Percentiles rank a stretch among this genome's conserved stretches.
Conservation (phyloP, 768 basidiomycete species). For the Butyriboletus loyo region DNA sequence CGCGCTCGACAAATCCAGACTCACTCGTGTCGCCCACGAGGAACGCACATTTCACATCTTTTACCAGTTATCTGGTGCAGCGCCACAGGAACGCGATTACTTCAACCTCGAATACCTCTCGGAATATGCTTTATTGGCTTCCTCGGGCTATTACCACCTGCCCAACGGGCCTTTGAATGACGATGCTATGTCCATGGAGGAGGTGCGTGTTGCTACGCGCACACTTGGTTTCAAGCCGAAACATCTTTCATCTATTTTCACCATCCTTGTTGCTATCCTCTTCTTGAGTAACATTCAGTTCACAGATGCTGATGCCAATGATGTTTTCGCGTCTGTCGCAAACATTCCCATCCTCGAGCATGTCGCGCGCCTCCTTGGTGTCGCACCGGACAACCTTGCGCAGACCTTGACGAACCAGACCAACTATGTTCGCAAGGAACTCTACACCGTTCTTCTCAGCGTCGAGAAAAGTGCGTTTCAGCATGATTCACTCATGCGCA, state of each 20-base stretch:
- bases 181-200: constrained; percentile 80
- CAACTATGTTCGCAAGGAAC: constrained; percentile 84
- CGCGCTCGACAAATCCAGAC: constrained; percentile 85
- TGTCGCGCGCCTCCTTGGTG: constrained; percentile 70
- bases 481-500: constrained; percentile 74
- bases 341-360: constrained; percentile 59
- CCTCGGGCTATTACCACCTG: constrained; percentile 85
- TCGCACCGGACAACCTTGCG: constrained; percentile 72
- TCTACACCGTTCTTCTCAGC: constrained; percentile 78
- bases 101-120: constrained; percentile 78
- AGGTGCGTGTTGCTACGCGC: constrained; percentile 76
- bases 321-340: constrained; percentile 58
- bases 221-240: constrained; percentile 90
- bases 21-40: constrained; percentile 70
- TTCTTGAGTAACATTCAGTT: constrained; percentile 82
- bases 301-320: constrained; percentile 61
- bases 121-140: constrained; percentile 79
- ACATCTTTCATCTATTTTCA: constrained; percentile 78
- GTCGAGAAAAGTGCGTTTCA: constrained; percentile 69
- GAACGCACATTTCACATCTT: constrained; percentile 90
- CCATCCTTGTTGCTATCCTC: constrained; percentile 75
- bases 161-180: constrained; percentile 86
- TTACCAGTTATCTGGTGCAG: constrained; percentile 90
- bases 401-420: constrained; percentile 82
- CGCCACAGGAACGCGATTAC: constrained; percentile 72